Evolutionary conservation across 441 rosid species (phyloP).

Genomic region (Geranium incanum): DNA sequence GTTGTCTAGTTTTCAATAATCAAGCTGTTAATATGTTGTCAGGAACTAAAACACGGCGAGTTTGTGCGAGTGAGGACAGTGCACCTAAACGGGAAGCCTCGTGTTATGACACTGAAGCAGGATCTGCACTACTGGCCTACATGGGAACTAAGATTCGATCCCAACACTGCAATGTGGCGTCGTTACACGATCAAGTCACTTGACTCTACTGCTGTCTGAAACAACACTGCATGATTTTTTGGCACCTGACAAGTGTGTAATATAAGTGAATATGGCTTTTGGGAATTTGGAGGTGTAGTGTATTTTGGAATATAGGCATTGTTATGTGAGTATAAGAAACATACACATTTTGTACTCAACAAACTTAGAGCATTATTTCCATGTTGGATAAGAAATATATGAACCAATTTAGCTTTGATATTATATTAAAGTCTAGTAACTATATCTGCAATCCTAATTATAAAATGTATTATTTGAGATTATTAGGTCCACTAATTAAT

Average conservation of each 20-base stretch:
- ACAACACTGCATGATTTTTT: background rate
- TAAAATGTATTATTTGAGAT: too few species aligned
- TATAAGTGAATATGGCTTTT: background rate
- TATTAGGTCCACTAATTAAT: too few species aligned
- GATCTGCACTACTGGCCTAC: constrained; percentile 98
- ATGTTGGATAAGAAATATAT: too few species aligned
- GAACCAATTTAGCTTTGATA: too few species aligned
- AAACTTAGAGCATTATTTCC: too few species aligned
- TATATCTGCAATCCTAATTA: too few species aligned
- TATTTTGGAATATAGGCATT: too few species aligned
- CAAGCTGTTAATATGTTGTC: constrained; percentile 15
- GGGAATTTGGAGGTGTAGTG: background rate
- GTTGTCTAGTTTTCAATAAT: background rate
- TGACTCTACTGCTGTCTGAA: constrained; percentile 18
- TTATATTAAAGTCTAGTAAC: too few species aligned
- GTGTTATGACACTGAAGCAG: constrained; percentile 84
- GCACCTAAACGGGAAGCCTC: constrained; percentile 85
- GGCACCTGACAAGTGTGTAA: background rate
- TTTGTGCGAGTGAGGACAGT: constrained; percentile 80
- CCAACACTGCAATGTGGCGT: constrained; percentile 67
- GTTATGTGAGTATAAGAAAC: too few species aligned
- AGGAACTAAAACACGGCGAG: constrained; percentile 81
- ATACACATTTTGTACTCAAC: too few species aligned
- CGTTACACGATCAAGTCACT: constrained; percentile 54
- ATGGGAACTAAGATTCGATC: constrained; percentile 86